phyloP scores from a whole-genome alignment of 2,329 filamentous ascomycete species.

The Xylaria multiplex region DNA sequence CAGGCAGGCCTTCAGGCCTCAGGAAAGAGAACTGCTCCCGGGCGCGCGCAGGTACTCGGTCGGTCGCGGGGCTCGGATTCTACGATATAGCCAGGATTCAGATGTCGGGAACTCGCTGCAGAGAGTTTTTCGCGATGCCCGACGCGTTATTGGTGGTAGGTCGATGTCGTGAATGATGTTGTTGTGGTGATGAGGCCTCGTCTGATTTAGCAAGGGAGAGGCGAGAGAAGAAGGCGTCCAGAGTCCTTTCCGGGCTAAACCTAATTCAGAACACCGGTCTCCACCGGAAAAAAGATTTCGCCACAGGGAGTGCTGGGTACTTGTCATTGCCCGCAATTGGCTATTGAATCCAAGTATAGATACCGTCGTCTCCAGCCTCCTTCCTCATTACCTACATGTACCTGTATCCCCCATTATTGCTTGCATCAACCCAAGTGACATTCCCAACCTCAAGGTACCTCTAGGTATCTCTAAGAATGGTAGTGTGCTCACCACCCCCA shows the following conservation, averaged over 20 bases:
- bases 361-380: slow-evolving; percentile 3
- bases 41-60: slow-evolving; percentile 38
- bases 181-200: slow-evolving; percentile 55
- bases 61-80: slow-evolving; percentile 45
- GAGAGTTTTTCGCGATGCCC: slow-evolving; percentile 56
- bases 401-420: neutral
- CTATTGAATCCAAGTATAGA: neutral
- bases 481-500: no score
- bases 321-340: neutral
- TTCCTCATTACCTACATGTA: neutral
- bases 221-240: slow-evolving; percentile 42
- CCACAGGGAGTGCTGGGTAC: slow-evolving; percentile 27
- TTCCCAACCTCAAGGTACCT: no score
- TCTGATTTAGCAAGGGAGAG: slow-evolving; percentile 35
- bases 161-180: slow-evolving; percentile 50
- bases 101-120: slow-evolving; percentile 49
- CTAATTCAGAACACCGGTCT: slow-evolving; percentile 40
- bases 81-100: slow-evolving; percentile 46
- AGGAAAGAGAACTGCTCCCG: slow-evolving; percentile 41
- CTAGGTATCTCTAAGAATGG: no score
- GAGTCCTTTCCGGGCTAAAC: slow-evolving; percentile 50
- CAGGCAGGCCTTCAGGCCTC: slow-evolving; percentile 53
- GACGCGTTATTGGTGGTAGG: slow-evolving; percentile 62
- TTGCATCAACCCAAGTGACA: no score
- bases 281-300: slow-evolving; percentile 41